These are phyloP conservation scores for Colletotrichum sp. DNA, from an alignment of 2,329 filamentous ascomycete species.

Conservation along the genomic window DNA sequence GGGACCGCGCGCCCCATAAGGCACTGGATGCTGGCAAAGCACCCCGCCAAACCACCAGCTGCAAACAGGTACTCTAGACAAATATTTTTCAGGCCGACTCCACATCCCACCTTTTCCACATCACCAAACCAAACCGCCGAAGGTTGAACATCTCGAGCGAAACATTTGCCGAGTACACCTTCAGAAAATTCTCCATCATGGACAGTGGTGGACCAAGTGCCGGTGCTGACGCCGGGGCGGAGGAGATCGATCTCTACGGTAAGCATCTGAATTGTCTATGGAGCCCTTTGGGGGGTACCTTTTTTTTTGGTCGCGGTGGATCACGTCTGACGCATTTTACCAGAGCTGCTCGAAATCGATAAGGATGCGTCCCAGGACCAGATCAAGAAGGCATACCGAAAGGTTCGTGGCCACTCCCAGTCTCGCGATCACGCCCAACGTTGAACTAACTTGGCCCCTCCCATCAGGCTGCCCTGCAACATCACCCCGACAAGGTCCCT, in stretches of 20 bases:
- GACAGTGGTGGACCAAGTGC: slow-evolving; percentile 22
- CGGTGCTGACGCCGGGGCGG: slow-evolving; percentile 22
- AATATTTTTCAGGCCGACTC: slow-evolving; percentile 20
- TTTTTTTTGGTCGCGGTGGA: slow-evolving; percentile 15
- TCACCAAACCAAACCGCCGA: slow-evolving; percentile 14
- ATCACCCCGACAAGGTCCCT: slow-evolving; percentile 95
- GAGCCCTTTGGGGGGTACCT: slow-evolving; percentile 7
- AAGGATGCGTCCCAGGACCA: slow-evolving; percentile 76
- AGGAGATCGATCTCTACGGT: slow-evolving; percentile 69
- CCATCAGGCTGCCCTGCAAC: slow-evolving; percentile 77
- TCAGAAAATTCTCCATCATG: slow-evolving; percentile 22
- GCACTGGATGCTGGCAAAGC: background rate
- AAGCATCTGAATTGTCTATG: slow-evolving; percentile 27
- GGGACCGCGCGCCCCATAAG: slow-evolving; percentile 4
- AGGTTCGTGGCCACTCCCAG: slow-evolving; percentile 56
- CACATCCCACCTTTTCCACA: slow-evolving; percentile 20
- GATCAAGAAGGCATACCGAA: slow-evolving; percentile 96
- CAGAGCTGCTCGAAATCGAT: slow-evolving; percentile 81
- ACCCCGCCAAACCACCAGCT: slow-evolving; percentile 16
- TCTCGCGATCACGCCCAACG: background rate
- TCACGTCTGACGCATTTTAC: slow-evolving; percentile 21
- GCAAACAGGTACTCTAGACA: slow-evolving; percentile 2
- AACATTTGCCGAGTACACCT: slow-evolving; percentile 10
- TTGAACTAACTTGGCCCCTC: slow-evolving; percentile 3
- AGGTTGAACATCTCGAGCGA: slow-evolving; percentile 17